Conservation (phyloP, 1,284 basidiomycete genomes). For the Fistulinella cinereoalba region DNA sequence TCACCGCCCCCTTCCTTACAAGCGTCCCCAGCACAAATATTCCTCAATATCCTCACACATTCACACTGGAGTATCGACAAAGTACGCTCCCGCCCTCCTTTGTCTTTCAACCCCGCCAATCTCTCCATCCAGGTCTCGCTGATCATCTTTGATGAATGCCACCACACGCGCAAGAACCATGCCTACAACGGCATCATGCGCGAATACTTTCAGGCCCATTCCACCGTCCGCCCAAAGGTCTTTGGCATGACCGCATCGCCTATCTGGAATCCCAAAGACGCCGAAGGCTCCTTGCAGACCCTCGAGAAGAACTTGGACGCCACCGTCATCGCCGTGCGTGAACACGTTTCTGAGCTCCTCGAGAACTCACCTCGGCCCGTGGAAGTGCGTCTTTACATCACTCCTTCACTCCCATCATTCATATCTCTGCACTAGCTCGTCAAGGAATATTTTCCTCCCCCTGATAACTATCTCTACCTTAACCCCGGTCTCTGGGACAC, state of each 20-base stretch:
- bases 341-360: conserved; percentile 61
- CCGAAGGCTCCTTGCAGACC: conserved; percentile 53
- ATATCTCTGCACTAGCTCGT: conserved; percentile 44
- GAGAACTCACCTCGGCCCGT: conserved; percentile 59
- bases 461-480: conserved; percentile 52
- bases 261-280: conserved; percentile 71
- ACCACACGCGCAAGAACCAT: conserved; percentile 75
- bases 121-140: conserved; percentile 55
- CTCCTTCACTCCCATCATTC: neutral
- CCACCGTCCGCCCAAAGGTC: conserved; percentile 62
- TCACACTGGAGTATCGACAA: conserved; percentile 71
- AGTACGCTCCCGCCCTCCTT: conserved; percentile 31
- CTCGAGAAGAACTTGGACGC: conserved; percentile 72
- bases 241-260: conserved; percentile 89
- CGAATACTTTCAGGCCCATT: conserved; percentile 61
- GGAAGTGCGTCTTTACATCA: conserved; percentile 47
- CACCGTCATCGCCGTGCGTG: conserved; percentile 68
- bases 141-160: conserved; percentile 82
- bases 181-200: conserved; percentile 80
- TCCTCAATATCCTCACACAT: conserved; percentile 74
- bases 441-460: conserved; percentile 52
- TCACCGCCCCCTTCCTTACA: neutral
- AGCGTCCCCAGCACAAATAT: conserved; percentile 65
- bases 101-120: conserved; percentile 1
- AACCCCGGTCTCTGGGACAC: conserved; percentile 53